phyloP scores from a whole-genome alignment of 1,139 yeast species.

The Schwanniomyces etchellsii region DNA sequence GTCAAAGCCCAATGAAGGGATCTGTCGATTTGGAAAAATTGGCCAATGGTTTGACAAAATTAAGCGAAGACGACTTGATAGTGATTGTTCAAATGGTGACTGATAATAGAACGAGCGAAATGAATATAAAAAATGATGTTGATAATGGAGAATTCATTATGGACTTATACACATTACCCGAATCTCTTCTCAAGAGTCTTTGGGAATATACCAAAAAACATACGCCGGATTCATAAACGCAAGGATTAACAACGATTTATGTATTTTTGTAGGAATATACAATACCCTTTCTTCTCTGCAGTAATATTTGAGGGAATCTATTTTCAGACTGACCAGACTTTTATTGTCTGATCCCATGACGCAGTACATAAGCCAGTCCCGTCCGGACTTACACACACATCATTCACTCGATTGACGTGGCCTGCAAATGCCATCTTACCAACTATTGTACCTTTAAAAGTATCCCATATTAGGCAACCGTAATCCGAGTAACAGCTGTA shows the following conservation, averaged over 20 bases:
- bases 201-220: slow-evolving; percentile 90
- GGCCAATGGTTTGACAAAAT: slow-evolving; percentile 83
- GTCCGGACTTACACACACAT: slow-evolving; percentile 65
- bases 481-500: slow-evolving; percentile 74
- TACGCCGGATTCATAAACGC: slow-evolving; percentile 29
- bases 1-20: slow-evolving; percentile 56
- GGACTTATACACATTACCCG: slow-evolving; percentile 93
- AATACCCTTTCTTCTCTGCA: too few species aligned
- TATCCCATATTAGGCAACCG: slow-evolving; percentile 77
- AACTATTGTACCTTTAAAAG: slow-evolving; percentile 57
- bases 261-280: not conserved
- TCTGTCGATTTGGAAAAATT: slow-evolving; percentile 81
- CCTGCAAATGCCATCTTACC: slow-evolving; percentile 51
- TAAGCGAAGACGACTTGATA: slow-evolving; percentile 86
- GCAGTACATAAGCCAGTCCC: slow-evolving; percentile 71
- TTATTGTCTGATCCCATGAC: slow-evolving; percentile 66
- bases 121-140: slow-evolving; percentile 93
- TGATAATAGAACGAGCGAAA: slow-evolving; percentile 90
- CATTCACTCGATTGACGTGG: slow-evolving; percentile 57
- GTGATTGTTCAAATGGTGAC: slow-evolving; percentile 98
- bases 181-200: slow-evolving; percentile 80
- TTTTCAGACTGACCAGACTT: slow-evolving; percentile 60
- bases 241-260: not conserved
- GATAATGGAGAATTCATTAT: slow-evolving; percentile 97
- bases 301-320: too few species aligned